These are phyloP conservation scores for Pichia terricola DNA, from an alignment of 1,139 yeast species.

Conservation along the genomic window DNA sequence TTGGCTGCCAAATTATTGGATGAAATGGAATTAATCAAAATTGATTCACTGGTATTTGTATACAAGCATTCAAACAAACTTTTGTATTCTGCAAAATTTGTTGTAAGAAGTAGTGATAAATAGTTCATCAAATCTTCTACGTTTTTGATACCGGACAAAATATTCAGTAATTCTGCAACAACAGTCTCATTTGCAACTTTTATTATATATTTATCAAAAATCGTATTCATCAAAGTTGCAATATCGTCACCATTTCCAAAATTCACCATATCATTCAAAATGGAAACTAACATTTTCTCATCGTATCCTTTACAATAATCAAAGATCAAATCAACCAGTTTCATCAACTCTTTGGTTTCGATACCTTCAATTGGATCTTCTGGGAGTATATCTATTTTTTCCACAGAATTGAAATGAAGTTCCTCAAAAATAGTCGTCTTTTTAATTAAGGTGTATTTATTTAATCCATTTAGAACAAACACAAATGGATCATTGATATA, in stretches of 20 bases:
- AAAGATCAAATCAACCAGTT: conserved; percentile 7
- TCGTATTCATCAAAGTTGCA: conserved; percentile 20
- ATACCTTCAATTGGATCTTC: conserved; percentile 4
- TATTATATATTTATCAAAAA: conserved; percentile 28
- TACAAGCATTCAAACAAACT: conserved; percentile 14
- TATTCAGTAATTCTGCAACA: conserved; percentile 17
- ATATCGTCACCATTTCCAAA: background rate
- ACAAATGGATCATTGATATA: conserved; percentile 19
- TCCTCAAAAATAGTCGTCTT: conserved; percentile 22
- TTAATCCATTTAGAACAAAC: conserved; percentile 18
- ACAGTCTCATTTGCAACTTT: conserved; percentile 18
- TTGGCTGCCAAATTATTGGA: conserved; percentile 18
- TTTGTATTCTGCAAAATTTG: conserved; percentile 13
- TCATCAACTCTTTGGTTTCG: conserved; percentile 4
- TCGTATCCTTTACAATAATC: conserved; percentile 9
- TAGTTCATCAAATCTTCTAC: conserved; percentile 21
- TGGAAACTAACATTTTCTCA: background rate
- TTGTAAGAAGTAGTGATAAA: conserved; percentile 20
- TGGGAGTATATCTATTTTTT: background rate
- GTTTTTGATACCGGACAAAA: conserved; percentile 19
- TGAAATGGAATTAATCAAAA: conserved; percentile 18
- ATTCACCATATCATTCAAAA: background rate
- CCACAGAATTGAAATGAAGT: conserved; percentile 14
- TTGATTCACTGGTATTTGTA: conserved; percentile 16
- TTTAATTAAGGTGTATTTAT: conserved; percentile 23